A percentile compares a stretch with the other conserved stretches of the same genome.
phyloP scores from a whole-genome alignment of 2,329 filamentous ascomycete genomes.

The Akanthomyces muscarius region DNA sequence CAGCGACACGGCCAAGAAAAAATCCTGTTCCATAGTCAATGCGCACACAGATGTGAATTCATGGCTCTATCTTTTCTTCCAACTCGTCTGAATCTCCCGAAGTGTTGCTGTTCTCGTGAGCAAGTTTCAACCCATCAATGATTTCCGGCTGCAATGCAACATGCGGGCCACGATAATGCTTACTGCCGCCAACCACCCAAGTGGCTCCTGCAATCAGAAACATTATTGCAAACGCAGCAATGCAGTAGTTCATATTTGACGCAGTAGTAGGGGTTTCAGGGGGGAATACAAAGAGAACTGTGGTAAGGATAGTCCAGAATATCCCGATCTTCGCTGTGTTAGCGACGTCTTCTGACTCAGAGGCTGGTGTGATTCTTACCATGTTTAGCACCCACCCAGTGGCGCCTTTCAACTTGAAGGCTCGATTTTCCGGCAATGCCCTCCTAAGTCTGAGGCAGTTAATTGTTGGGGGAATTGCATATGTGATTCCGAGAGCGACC shows the following conservation, averaged over 20 bases:
- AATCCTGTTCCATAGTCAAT: not conserved
- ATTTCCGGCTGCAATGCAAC: not conserved
- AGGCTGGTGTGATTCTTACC: not conserved
- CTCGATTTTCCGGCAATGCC: not conserved
- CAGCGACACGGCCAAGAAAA: not conserved
- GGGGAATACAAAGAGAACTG: conserved; percentile 45
- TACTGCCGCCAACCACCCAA: conserved; percentile 46
- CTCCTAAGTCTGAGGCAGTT: conserved; percentile 39
- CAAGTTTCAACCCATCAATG: not conserved
- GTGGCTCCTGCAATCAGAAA: conserved; percentile 40
- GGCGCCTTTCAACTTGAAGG: not conserved
- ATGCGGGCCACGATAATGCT: conserved; percentile 34
- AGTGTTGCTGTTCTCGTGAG: not conserved
- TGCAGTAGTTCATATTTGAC: conserved; percentile 62
- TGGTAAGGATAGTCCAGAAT: conserved; percentile 62
- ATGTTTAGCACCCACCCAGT: conserved; percentile 3
- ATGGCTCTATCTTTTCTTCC: not conserved
- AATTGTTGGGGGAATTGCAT: conserved; percentile 68
- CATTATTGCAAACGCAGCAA: conserved; percentile 46
- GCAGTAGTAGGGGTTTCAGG: conserved; percentile 48
- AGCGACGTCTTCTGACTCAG: not conserved
- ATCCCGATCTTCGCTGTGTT: conserved; percentile 42
- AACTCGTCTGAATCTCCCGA: not conserved
- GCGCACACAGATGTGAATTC: not conserved
- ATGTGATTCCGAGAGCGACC: conserved; percentile 66